phyloP scores from a whole-genome alignment of 108 stramenopile species.

The Skeletonema potamos region DNA sequence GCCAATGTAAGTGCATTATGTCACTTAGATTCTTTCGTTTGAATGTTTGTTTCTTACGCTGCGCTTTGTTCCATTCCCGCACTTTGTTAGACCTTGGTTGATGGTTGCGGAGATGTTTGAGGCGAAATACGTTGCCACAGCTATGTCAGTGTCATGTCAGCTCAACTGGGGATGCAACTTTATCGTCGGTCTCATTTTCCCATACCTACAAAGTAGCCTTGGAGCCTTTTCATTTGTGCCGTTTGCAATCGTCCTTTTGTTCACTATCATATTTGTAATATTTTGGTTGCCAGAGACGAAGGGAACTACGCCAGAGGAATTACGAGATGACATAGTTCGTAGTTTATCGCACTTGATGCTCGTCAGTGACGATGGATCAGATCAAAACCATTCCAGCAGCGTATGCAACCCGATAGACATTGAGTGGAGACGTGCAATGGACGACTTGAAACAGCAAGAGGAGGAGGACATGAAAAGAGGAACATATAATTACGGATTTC shows the following conservation, averaged over 20 bases:
- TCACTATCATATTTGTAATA: constrained; percentile 58
- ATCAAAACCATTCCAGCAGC: neutral
- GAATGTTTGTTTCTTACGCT: neutral
- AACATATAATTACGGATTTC: constrained; percentile 66
- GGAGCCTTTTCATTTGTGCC: constrained; percentile 79
- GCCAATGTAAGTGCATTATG: constrained; percentile 76
- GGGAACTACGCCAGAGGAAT: constrained; percentile 75
- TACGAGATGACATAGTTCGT: constrained; percentile 61
- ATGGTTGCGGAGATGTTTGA: constrained; percentile 94
- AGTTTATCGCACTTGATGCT: neutral
- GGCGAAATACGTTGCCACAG: constrained; percentile 87
- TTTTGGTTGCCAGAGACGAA: constrained; percentile 83
- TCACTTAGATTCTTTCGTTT: neutral
- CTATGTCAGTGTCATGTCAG: constrained; percentile 78
- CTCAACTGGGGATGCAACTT: constrained; percentile 96
- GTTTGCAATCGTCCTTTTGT: constrained; percentile 76
- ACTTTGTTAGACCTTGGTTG: constrained; percentile 51
- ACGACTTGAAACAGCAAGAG: constrained; percentile 79
- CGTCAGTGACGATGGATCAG: neutral
- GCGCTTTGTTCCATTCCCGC: neutral
- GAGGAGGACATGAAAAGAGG: constrained; percentile 66
- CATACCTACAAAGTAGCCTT: constrained; percentile 71
- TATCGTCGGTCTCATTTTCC: constrained; percentile 88
- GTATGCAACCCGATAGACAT: neutral
- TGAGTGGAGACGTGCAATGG: constrained; percentile 86